Percentiles rank a stretch among this genome's conserved stretches.
Evolutionary conservation across 768 basidiomycete species (phyloP).

Genomic region (Mycena chlorophos): DNA sequence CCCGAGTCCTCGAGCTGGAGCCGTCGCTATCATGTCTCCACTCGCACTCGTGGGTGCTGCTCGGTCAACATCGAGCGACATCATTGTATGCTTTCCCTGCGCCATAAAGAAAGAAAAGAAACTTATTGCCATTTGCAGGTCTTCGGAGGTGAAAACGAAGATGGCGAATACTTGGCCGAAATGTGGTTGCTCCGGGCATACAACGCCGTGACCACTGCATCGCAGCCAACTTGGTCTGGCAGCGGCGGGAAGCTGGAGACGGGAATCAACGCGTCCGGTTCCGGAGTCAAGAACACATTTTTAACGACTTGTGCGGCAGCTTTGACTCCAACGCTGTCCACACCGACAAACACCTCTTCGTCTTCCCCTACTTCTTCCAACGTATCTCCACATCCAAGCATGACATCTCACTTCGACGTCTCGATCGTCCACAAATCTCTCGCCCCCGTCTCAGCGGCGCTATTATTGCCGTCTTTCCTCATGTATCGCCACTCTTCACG

Average conservation of each 20-base stretch:
- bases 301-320: constrained; percentile 58
- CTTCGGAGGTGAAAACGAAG: constrained; percentile 72
- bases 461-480: constrained; percentile 38
- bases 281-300: constrained; percentile 64
- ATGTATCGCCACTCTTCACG: constrained; percentile 35
- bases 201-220: constrained; percentile 56
- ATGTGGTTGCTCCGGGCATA: constrained; percentile 80
- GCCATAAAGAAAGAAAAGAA: too few relatives aligned
- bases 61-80: constrained; percentile 56
- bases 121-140: constrained; percentile 38
- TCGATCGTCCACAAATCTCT: constrained; percentile 47
- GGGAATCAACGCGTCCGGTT: constrained; percentile 64
- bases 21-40: constrained; percentile 58
- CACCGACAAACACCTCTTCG: too few relatives aligned
- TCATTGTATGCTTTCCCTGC: constrained; percentile 22
- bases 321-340: too few relatives aligned
- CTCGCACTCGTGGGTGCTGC: constrained; percentile 57
- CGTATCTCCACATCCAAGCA: constrained; percentile 6
- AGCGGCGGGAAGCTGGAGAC: constrained; percentile 62
- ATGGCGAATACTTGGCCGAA: constrained; percentile 69
- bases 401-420: constrained; percentile 13
- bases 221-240: constrained; percentile 58
- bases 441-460: constrained; percentile 44
- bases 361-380: constrained; percentile 23
- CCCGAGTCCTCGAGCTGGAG: constrained; percentile 72